These are phyloP conservation scores for Brachypodium distachyon DNA, from an alignment of 202 grass and related monocot genomes.

Conservation along the genomic window DNA sequence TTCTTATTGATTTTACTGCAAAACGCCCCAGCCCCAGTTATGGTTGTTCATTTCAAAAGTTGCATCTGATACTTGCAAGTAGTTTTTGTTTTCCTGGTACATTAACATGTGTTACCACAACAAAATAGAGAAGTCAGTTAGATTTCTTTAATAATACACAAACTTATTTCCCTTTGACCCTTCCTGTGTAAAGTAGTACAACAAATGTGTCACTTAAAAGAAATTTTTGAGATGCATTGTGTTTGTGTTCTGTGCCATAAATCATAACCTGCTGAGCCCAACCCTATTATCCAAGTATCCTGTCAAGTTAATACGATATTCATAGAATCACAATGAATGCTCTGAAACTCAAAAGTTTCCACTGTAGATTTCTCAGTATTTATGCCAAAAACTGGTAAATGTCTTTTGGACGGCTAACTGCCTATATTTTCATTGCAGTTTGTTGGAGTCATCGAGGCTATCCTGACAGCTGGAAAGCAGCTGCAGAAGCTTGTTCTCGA, in stretches of 20 bases:
- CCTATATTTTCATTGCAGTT: slow-evolving; percentile 43
- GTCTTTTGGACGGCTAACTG: slow-evolving; percentile 10
- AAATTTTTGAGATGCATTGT: neutral
- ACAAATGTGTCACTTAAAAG: neutral
- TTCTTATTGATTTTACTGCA: neutral
- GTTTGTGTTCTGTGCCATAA: neutral
- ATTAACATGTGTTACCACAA: neutral
- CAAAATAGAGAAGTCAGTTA: neutral
- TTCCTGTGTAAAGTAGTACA: neutral
- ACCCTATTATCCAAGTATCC: neutral
- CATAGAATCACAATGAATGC: neutral
- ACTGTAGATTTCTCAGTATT: neutral
- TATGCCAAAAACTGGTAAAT: neutral
- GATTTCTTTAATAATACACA: neutral
- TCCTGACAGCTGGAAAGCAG: slow-evolving; percentile 70
- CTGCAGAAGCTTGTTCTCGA: slow-evolving; percentile 58
- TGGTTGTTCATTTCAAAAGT: neutral
- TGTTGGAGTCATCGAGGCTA: slow-evolving; percentile 72
- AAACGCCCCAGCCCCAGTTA: neutral
- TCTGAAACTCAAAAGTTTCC: neutral
- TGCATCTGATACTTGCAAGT: neutral
- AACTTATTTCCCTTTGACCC: neutral
- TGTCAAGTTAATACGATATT: neutral
- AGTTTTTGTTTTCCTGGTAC: neutral
- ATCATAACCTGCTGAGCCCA: neutral